Evolutionary conservation across 2,329 filamentous ascomycete species (phyloP).

Genomic region (Penicillium brevicompactum): DNA sequence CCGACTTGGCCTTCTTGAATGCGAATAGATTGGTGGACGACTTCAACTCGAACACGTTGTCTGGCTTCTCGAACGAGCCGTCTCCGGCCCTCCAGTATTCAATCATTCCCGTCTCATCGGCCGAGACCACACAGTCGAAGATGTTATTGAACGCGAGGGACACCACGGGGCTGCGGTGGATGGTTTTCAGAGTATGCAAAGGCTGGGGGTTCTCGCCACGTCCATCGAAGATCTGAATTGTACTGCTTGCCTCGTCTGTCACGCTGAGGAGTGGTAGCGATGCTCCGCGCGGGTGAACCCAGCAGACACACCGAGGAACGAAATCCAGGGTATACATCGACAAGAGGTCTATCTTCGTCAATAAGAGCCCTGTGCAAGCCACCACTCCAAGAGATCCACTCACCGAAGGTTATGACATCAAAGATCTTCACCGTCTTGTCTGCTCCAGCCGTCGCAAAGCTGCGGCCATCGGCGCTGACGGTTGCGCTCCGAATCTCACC

Average conservation of each 20-base stretch:
- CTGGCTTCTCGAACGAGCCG: conserved; percentile 82
- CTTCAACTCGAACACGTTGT: conserved; percentile 89
- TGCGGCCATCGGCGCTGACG: conserved; percentile 85
- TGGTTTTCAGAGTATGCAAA: conserved; percentile 72
- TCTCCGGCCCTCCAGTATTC: conserved; percentile 87
- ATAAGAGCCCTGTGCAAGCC: not conserved
- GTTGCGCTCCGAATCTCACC: conserved; percentile 83
- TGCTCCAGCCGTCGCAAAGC: conserved; percentile 82
- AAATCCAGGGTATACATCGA: conserved; percentile 79
- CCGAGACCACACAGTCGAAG: conserved; percentile 88
- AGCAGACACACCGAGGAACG: conserved; percentile 78
- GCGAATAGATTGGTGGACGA: conserved; percentile 93
- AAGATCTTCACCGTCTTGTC: conserved; percentile 56
- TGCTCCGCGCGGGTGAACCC: conserved; percentile 87
- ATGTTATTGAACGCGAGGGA: conserved; percentile 86
- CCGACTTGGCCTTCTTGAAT: conserved; percentile 92
- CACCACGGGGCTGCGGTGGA: conserved; percentile 82
- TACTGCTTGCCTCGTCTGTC: conserved; percentile 70
- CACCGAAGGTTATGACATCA: conserved; percentile 75
- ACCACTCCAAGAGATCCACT: conserved; percentile 3
- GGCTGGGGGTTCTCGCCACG: conserved; percentile 77
- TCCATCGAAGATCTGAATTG: conserved; percentile 85
- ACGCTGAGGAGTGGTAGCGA: conserved; percentile 84
- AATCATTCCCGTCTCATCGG: conserved; percentile 87
- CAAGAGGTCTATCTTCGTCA: conserved; percentile 63